These are phyloP conservation scores for Sequoiadendron giganteum DNA, from an alignment of 75 land plant genomes.

Conservation along the genomic window DNA sequence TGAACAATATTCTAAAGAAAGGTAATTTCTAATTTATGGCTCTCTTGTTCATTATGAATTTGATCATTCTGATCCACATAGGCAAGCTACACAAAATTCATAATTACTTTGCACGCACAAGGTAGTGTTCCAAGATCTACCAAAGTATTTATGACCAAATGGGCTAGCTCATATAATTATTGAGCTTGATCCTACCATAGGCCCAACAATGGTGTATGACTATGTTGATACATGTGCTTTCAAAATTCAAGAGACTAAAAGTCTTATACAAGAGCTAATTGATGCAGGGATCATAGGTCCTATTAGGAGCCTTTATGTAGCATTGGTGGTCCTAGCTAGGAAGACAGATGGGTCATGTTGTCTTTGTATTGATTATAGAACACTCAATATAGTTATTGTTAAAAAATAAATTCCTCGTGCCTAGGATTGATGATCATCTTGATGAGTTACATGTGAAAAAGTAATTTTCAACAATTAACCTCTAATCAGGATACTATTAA, in stretches of 20 bases:
- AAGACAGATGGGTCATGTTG: not conserved
- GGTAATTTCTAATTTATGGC: not conserved
- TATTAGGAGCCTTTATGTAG: not conserved
- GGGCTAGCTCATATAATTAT: not conserved
- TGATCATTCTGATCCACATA: not conserved
- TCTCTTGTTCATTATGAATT: not conserved
- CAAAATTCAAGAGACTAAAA: not conserved
- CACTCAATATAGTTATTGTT: not conserved
- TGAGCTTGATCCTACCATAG: not conserved
- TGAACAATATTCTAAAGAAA: not conserved
- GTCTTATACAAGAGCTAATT: not conserved
- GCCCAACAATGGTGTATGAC: not conserved
- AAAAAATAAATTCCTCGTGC: not conserved
- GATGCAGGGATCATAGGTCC: not conserved
- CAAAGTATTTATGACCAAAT: not conserved
- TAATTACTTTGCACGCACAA: not conserved
- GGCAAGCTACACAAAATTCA: not conserved
- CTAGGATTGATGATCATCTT: not conserved
- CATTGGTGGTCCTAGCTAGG: not conserved
- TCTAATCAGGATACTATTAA: not conserved
- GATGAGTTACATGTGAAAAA: not conserved
- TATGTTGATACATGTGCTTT: not conserved
- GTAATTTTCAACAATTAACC: not conserved
- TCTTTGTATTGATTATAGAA: not conserved
- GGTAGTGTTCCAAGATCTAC: not conserved